A percentile compares a stretch with the other conserved stretches of the same genome.
Conservation (phyloP, 768 basidiomycete genomes). For the Sporobolomyces pararoseus region DNA sequence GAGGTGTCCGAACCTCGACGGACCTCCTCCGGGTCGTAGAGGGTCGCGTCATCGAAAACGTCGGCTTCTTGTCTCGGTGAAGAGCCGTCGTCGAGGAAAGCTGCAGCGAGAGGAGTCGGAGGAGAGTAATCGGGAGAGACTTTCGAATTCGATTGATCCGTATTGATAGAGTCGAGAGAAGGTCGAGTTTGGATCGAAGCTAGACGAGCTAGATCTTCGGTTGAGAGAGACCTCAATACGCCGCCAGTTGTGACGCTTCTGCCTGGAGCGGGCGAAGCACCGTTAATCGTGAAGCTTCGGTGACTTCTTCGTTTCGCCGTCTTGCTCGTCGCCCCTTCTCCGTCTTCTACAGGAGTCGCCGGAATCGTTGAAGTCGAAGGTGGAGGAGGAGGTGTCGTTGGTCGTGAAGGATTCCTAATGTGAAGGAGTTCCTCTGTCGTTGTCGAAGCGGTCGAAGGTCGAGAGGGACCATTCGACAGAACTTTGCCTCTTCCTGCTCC, state of each 20-base stretch:
- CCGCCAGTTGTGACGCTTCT: neutral
- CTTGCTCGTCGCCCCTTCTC: too few relatives aligned
- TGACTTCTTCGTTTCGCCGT: constrained; percentile 10
- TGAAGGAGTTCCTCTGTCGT: constrained; percentile 19
- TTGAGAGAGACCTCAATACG: constrained; percentile 11
- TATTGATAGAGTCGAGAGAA: neutral
- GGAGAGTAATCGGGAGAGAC: neutral
- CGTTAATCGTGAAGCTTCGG: constrained; percentile 29
- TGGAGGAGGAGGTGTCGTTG: neutral
- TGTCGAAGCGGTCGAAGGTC: neutral
- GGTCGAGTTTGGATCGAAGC: constrained; percentile 21
- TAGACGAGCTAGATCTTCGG: constrained; percentile 19
- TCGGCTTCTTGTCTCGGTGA: too few relatives aligned
- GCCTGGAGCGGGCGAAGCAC: neutral
- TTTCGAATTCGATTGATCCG: too few relatives aligned
- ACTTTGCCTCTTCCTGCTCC: neutral
- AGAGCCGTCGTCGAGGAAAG: too few relatives aligned
- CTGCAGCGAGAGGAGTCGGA: neutral
- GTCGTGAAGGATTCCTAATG: constrained; percentile 17
- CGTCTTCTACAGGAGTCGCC: too few relatives aligned
- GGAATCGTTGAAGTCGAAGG: too few relatives aligned
- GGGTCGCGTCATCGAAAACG: neutral
- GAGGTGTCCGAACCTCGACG: neutral
- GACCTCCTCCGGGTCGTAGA: neutral
- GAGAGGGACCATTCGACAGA: neutral